Evolutionary conservation across 108 stramenopile species (phyloP).

Genomic region (Nitzschia inconspicua): DNA sequence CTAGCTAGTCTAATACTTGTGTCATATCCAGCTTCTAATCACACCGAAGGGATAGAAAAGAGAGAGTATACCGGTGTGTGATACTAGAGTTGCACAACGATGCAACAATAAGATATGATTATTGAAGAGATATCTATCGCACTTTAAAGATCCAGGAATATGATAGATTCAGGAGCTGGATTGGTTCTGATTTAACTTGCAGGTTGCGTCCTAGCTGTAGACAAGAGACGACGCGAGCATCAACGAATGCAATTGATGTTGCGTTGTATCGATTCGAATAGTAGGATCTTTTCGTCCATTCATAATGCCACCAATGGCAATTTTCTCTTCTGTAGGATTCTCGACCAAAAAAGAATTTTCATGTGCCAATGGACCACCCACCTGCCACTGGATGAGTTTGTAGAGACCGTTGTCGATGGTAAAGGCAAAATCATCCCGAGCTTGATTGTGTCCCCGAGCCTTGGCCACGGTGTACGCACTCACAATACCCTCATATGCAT

Average conservation of each 20-base stretch:
- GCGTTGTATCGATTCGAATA: slow-evolving; percentile 24
- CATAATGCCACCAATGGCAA: slow-evolving; percentile 24
- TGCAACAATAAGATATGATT: too few species aligned
- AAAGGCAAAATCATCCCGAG: background rate
- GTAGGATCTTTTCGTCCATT: slow-evolving; percentile 2
- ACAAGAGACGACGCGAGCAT: slow-evolving; percentile 11
- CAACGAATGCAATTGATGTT: slow-evolving; percentile 32
- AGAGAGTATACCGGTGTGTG: too few species aligned
- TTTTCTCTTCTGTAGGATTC: slow-evolving; percentile 8
- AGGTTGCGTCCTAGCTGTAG: slow-evolving; percentile 1
- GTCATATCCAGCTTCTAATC: too few species aligned
- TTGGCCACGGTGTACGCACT: slow-evolving; percentile 4
- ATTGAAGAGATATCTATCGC: too few species aligned
- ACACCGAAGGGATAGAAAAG: too few species aligned
- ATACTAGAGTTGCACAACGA: too few species aligned
- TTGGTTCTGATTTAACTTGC: too few species aligned
- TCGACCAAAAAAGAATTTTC: slow-evolving; percentile 9
- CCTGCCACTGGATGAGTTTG: slow-evolving; percentile 16
- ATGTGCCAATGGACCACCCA: slow-evolving; percentile 21
- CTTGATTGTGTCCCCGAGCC: background rate
- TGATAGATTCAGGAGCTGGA: too few species aligned
- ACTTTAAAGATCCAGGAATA: too few species aligned
- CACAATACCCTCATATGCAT: slow-evolving; percentile 25
- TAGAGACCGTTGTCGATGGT: slow-evolving; percentile 24
- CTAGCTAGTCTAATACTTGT: too few species aligned